Evolutionary conservation across 1,284 basidiomycete genomes (phyloP).

Genomic region (Apiotrichum laibachii): DNA sequence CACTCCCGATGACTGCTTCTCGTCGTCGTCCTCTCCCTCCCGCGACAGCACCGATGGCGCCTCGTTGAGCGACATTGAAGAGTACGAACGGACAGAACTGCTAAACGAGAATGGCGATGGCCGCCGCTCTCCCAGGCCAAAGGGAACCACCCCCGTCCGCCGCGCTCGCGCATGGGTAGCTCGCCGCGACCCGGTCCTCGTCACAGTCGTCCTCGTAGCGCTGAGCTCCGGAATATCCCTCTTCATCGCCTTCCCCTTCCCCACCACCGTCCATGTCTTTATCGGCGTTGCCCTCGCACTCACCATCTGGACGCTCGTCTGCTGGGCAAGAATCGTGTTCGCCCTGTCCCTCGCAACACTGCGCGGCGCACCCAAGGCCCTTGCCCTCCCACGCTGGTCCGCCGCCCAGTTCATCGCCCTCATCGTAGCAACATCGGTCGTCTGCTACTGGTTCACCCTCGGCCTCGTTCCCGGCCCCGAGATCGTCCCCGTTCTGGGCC

Average conservation of each 20-base stretch:
- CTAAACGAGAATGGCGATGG: neutral
- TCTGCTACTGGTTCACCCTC: constrained; percentile 21
- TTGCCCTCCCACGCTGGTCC: constrained; percentile 4
- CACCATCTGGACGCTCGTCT: constrained; percentile 20
- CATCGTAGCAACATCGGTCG: constrained; percentile 12
- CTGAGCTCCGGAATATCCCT: constrained; percentile 10
- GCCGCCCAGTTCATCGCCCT: constrained; percentile 9
- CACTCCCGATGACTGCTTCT: neutral
- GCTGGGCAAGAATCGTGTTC: constrained; percentile 18
- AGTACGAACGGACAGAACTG: neutral
- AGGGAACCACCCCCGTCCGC: neutral
- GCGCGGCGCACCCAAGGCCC: constrained; percentile 1
- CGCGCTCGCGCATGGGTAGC: neutral
- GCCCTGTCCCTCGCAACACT: neutral
- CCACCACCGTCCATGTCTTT: constrained; percentile 38
- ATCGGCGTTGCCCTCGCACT: constrained; percentile 20
- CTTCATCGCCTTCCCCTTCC: constrained; percentile 34
- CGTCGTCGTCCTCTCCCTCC: neutral
- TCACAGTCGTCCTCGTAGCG: constrained; percentile 10
- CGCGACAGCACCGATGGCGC: neutral
- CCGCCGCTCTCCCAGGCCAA: neutral
- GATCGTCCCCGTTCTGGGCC: constrained; percentile 14
- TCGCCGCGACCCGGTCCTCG: constrained; percentile 13
- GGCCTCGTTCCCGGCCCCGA: constrained; percentile 20
- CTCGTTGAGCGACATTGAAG: neutral